Base-by-base conservation (phyloP, 2,329 filamentous ascomycete species). In the Aureobasidium sp. region DNA sequence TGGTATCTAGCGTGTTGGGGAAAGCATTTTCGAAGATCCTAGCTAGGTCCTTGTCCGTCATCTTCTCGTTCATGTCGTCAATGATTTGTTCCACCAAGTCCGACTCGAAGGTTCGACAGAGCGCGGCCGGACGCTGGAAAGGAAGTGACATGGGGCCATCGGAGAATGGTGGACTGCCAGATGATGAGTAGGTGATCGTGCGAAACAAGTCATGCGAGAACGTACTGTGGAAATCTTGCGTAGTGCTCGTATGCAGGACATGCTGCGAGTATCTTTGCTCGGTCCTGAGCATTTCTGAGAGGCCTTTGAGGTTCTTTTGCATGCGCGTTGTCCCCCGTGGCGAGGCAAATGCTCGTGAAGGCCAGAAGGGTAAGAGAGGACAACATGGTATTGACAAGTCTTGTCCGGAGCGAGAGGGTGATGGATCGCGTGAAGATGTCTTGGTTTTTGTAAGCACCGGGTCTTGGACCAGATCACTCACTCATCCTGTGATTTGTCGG, bases 1-100 rank as follows among this genome's bases (percentile, higher is more conserved):
- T 96, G 0, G 92, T 96, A 71, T 96, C 92, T 3, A 94, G 84
- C 0, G 90, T 93, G 65, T 94, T 96, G 5, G 93, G 93, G 67
- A 95, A 97, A 2, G 93, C 87, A 72, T 99, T 99, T 72, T 96
- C 91, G 72, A 99, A 99, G 12, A 99, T 80, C 29, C 92, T 86
- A 3, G 93, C 93, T 13, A 99, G 83, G 69, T 97, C 94, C 17
- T 88, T 87, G 70, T 97, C 88, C 63, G 87, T 82, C 77, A 99
- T 89, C 59, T 85, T 87, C 32, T 84, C 81, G 6, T 88, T 94
- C 67, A 99, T 81, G 67, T 97, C 86, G 34, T 85, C 74, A 65
- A 99, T 97, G 57, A 97, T 89, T 70, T 89, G 82, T 74, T 99
- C 94, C 50, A 97, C 95, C 3, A 88, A 82, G 27, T 88, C 84